Base-by-base conservation (phyloP, 2,329 filamentous ascomycete genomes). In the Verticillium klebahnii region DNA sequence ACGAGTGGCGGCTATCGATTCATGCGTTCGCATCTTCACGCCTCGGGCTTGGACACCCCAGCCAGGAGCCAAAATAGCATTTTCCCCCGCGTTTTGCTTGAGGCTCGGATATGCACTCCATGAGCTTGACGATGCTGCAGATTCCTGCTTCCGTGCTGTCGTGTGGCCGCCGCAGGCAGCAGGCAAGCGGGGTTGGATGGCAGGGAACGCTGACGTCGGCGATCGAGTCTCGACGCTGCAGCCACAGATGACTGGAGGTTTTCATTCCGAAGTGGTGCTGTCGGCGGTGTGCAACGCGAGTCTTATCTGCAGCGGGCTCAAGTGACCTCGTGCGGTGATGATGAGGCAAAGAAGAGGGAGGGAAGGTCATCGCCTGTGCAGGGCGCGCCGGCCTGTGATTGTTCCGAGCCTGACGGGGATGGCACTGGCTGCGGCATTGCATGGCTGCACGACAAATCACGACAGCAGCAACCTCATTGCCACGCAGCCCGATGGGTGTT, bases 281-380 rank as follows among this genome's bases (percentile, higher is more conserved):
- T 50, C 57, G 57, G 57, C 15, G 50, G 39, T 58, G 57, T 50
- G 25, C 57, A 17, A 58, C 57, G 23, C 57, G 15, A 45, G 36
- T 32, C 25, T 58, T 31, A 50, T 50, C 14, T 45, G 37, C 36
- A 32, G 57, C 57, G 2, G 34, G 14, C 9, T 36, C 14, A 11
- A 14, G 34, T 11, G 34, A 29, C 29, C 29, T 29, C 29, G 29
- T 29, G 34, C 14, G 34, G 34, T 14, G 9, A 36, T 3, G 9
- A 11, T 8, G 17, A 50, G 9, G n/a, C 5, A 3, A 7, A 15
- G 17, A 11, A n/a, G n/a, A 23, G 45, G 45, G n/a, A 50, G 45
- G 45, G 45, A 50, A n/a, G 45, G 19, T 50, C 45, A 50, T 50
- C n/a, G 45, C 11, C 14, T 8, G 25, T 50, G 45, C 45, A 50